A percentile compares a stretch with the other conserved stretches of the same genome.
Conservation (phyloP, 805 yeast species). For the Wickerhamomyces bovis region DNA sequence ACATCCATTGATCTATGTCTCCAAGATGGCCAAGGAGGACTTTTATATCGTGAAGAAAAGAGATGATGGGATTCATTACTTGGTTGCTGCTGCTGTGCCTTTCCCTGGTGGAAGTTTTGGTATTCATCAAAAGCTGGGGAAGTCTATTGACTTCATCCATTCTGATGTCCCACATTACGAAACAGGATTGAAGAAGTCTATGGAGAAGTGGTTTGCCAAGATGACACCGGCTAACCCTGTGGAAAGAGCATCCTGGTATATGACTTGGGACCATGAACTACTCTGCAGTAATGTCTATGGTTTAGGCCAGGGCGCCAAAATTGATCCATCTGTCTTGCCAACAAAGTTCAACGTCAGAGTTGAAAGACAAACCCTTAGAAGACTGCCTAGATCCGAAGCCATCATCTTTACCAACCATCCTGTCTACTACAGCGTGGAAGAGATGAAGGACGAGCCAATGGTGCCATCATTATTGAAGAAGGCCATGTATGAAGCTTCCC, state of each 20-base stretch:
- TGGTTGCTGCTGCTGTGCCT: slow-evolving; percentile 71
- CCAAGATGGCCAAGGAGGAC: slow-evolving; percentile 72
- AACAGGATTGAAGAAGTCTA: slow-evolving; percentile 56
- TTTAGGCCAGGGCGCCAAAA: slow-evolving; percentile 37
- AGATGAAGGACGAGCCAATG: slow-evolving; percentile 75
- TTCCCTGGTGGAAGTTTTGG: slow-evolving; percentile 77
- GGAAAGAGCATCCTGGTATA: slow-evolving; percentile 71
- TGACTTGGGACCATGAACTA: slow-evolving; percentile 67
- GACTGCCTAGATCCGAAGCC: slow-evolving; percentile 59
- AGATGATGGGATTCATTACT: slow-evolving; percentile 51
- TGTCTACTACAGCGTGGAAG: slow-evolving; percentile 70
- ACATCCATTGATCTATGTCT: slow-evolving; percentile 56
- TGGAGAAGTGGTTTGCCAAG: slow-evolving; percentile 67
- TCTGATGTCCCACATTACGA: slow-evolving; percentile 65
- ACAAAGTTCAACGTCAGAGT: slow-evolving; percentile 60
- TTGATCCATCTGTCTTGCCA: slow-evolving; percentile 38
- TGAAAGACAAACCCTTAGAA: slow-evolving; percentile 65
- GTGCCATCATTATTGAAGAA: slow-evolving; percentile 61
- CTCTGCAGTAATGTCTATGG: slow-evolving; percentile 52
- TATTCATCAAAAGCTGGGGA: slow-evolving; percentile 53
- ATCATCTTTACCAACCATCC: slow-evolving; percentile 75
- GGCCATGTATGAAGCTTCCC: slow-evolving; percentile 61
- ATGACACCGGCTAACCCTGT: slow-evolving; percentile 58
- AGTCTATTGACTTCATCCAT: slow-evolving; percentile 57
- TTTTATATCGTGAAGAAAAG: slow-evolving; percentile 58